Evolutionary conservation across 2,329 filamentous ascomycete species (phyloP).

Genomic region (Phaeoacremonium minimum): DNA sequence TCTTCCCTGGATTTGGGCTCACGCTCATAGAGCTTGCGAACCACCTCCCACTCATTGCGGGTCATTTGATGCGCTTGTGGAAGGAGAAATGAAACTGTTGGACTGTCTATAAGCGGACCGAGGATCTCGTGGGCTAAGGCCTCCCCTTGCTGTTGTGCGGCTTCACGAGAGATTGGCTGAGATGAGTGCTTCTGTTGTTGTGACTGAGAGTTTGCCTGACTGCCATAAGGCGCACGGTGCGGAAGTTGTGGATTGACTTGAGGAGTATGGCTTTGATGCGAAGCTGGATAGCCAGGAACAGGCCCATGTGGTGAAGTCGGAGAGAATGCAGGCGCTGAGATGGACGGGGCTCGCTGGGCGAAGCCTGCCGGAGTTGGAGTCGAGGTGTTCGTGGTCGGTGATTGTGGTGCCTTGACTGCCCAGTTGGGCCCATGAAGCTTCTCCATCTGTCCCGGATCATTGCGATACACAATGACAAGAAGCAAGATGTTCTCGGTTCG

Average conservation of each 20-base stretch:
- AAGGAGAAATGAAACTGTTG: constrained; percentile 66
- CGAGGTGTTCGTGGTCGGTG: constrained; percentile 18
- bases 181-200: constrained; percentile 4
- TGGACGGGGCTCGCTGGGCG: constrained; percentile 39
- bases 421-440: constrained; percentile 24
- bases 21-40: constrained; percentile 62
- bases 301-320: constrained; percentile 40
- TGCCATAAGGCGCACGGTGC: too few relatives aligned
- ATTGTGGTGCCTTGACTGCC: constrained; percentile 21
- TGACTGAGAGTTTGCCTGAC: neutral
- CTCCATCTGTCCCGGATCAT: constrained; percentile 40
- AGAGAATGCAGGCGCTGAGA: constrained; percentile 49
- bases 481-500: constrained; percentile 74
- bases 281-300: constrained; percentile 12
- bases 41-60: constrained; percentile 68
- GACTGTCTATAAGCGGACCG: constrained; percentile 56
- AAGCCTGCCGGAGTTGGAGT: constrained; percentile 29
- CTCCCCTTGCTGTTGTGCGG: constrained; percentile 46
- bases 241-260: too few relatives aligned
- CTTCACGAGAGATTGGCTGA: constrained; percentile 31
- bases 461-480: constrained; percentile 79
- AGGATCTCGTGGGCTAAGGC: constrained; percentile 58
- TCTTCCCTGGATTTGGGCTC: constrained; percentile 64
- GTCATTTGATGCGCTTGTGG: constrained; percentile 66
- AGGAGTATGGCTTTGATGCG: too few relatives aligned